These are phyloP conservation scores for Rhynchosporium secalis DNA, from an alignment of 2,329 filamentous ascomycete species.

Conservation along the genomic window DNA sequence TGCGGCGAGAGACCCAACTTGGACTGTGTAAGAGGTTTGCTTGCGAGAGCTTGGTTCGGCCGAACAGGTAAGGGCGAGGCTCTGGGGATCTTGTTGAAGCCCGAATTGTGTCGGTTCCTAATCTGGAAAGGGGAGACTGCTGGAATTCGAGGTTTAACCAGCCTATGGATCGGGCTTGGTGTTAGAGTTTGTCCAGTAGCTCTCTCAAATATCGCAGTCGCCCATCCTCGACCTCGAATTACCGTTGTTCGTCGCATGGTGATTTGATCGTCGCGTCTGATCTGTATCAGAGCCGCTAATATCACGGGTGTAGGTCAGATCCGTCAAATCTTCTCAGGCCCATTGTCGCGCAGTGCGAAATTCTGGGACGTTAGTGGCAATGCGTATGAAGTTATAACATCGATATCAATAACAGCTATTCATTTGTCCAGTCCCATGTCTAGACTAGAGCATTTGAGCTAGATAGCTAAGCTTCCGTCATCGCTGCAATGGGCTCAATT, in stretches of 20 bases:
- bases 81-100: slow-evolving; percentile 22
- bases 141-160: slow-evolving; percentile 18
- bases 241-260: slow-evolving; percentile 36
- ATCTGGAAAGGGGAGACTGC: slow-evolving; percentile 10
- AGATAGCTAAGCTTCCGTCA: slow-evolving; percentile 25
- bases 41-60: slow-evolving; percentile 20
- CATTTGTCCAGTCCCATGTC: neutral
- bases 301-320: slow-evolving; percentile 35
- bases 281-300: slow-evolving; percentile 29
- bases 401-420: slow-evolving; percentile 8
- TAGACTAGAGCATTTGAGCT: slow-evolving; percentile 20
- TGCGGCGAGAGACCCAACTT: slow-evolving; percentile 27
- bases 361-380: slow-evolving; percentile 1
- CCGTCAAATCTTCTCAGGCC: slow-evolving; percentile 26
- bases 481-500: slow-evolving; percentile 16
- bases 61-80: slow-evolving; percentile 19
- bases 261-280: slow-evolving; percentile 16
- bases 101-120: slow-evolving; percentile 26
- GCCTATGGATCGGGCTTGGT: slow-evolving; percentile 16
- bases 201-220: slow-evolving; percentile 30
- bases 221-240: slow-evolving; percentile 30
- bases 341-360: slow-evolving; percentile 32
- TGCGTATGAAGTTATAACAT: slow-evolving; percentile 7
- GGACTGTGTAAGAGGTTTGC: slow-evolving; percentile 22
- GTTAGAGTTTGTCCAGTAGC: slow-evolving; percentile 31